Conservation (phyloP, 306 rosid genomes). For the Vigna nakashimae region DNA sequence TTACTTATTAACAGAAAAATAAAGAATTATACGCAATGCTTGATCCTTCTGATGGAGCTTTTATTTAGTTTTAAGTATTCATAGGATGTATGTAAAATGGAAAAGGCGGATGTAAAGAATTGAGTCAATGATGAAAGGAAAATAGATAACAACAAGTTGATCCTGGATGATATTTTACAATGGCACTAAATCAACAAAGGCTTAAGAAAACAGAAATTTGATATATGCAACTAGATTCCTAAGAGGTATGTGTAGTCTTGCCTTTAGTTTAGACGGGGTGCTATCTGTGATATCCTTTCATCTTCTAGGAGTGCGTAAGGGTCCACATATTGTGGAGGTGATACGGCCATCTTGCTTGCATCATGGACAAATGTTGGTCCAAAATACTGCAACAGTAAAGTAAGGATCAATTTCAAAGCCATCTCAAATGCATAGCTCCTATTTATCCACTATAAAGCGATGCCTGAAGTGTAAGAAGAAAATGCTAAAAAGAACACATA, state of each 20-base stretch:
- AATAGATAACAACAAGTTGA: conserved; percentile 32
- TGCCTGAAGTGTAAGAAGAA: conserved; percentile 22
- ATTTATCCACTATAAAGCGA: not conserved
- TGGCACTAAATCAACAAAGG: conserved; percentile 43
- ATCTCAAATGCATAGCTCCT: not conserved
- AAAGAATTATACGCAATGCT: not conserved
- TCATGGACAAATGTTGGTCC: conserved; percentile 85
- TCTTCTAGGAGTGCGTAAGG: conserved; percentile 92
- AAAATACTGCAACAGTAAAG: conserved; percentile 68
- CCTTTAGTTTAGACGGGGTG: conserved; percentile 73
- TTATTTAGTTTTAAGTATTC: conserved; percentile 39
- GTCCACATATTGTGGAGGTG: conserved; percentile 82
- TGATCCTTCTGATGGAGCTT: conserved; percentile 31
- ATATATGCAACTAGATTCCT: conserved; percentile 48
- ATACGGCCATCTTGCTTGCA: conserved; percentile 60
- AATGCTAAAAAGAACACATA: conserved; percentile 1
- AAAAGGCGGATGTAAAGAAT: conserved; percentile 35
- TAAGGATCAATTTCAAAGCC: conserved; percentile 24
- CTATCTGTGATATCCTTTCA: conserved; percentile 84
- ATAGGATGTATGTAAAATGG: conserved; percentile 8
- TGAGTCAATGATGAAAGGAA: conserved; percentile 38
- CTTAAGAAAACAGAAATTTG: conserved; percentile 36
- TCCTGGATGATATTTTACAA: conserved; percentile 50
- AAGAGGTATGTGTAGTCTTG: conserved; percentile 42
- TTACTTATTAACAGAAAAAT: not conserved